Evolutionary conservation across 2,329 filamentous ascomycete genomes (phyloP), one percentile per base, ranked within the genome.

Genomic region (Cladosporium sp.): DNA sequence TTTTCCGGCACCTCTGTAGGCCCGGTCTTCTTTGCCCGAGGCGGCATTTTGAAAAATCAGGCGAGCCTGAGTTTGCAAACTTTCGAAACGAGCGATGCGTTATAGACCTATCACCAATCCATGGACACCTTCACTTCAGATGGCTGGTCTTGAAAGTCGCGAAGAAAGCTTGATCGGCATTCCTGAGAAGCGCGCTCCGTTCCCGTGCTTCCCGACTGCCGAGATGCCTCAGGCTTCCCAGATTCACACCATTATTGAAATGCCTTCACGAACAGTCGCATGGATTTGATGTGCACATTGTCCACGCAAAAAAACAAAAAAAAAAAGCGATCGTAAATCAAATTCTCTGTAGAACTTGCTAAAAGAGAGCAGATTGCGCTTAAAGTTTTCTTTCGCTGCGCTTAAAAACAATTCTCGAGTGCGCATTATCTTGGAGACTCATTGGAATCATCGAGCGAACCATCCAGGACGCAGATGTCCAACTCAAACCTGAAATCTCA

Each of bases 1-100:
- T 55, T 54, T 52, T 60, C 59, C 54, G 53, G 37, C 43, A 63
- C 64, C 54, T 62, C 64, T 18, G 59, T 59, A 28, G 66, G 61
- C 33, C 62, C 66, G 19, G 59, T 45, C 53, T 64, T 66, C 54
- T 63, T 65, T 43, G 60, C 54, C 22, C 62, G 59, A 46, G 66
- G 66, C 45, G 67, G 61, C 67, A 69, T 69, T 6, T 51, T 51
- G 52, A 34, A n/a, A 19, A 28, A 9, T 31, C 6, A 14, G 10
- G 32, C 48, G 33, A 33, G 13, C 32, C 13, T 37, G 33, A 18
- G 10, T 28, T 35, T 19, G 40, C 32, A 8, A 35, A 14, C 9
- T 9, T 13, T 8, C 18, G 13, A 16, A 35, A 16, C 14, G 33
- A 4, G 11, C 14, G 33, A 33, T 31, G 48, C 31, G 38, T 14